Base-by-base conservation (phyloP, 169 alveolate species). In the Besnoitia besnoiti region DNA sequence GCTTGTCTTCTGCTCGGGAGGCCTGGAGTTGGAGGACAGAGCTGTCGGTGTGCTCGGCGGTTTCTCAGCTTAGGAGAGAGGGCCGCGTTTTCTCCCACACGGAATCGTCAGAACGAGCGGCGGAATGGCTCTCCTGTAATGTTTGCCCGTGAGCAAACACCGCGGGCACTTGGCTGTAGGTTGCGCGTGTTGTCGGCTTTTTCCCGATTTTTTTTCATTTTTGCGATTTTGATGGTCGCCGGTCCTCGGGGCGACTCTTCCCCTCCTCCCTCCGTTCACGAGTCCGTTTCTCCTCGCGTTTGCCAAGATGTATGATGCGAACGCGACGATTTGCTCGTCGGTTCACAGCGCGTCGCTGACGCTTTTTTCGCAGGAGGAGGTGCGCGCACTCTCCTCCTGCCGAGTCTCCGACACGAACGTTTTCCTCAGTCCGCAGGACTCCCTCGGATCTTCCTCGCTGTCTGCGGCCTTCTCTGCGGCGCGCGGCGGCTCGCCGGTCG, bases 401-500 rank as follows among this genome's bases (percentile, higher is more conserved):
- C 2, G 21, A 27, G 40, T 77, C 87, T 40, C 87, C 33, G 59
- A 77, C 50, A 77, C 55, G 30, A 37, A 77, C 30, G 87, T 77
- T 35, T 77, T 77, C 59, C 59, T 40, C 59, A 90, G 49, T 51
- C 80, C 91, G 19, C 55, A 40, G 8, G 90, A 79, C 39, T 27
- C 90, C 21, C 61, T n/a, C n/a, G n/a, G n/a, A n/a, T n/a, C 59
- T 0, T 37, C 61, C 19, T 19, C 87, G 35, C 61, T 42, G 21
- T 39, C 55, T 14, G 93, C 93, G 8, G 77, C 93, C 10, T 46
- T 85, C 27, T 51, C 89, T 0, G 92, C 89, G 30, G 92, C 89
- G 10, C 75, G 87, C 24, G 93, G 89, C 16, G 93, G 82, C 30
- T 44, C 33, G 0, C 67, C 92, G 49, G 77, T 49, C 24, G 87